A percentile compares a stretch with the other conserved stretches of the same genome.
phyloP scores from a whole-genome alignment of 2,329 filamentous ascomycete species.

The Xylariales sp. region DNA sequence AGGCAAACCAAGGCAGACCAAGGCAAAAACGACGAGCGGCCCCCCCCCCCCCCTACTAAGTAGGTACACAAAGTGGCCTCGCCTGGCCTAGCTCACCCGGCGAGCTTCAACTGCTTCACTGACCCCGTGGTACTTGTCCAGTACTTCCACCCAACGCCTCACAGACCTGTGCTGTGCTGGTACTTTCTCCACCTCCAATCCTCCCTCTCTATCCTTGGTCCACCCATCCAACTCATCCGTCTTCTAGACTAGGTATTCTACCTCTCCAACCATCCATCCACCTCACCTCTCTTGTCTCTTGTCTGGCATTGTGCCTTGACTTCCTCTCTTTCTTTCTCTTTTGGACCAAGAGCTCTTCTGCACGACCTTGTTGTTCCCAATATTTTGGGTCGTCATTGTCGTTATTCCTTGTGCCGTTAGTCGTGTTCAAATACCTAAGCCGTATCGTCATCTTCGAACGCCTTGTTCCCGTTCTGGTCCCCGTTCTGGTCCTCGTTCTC shows the following conservation, averaged over 20 bases:
- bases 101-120: not conserved
- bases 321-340: slow-evolving; percentile 49
- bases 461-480: slow-evolving; percentile 16
- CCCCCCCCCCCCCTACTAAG: too few relatives aligned
- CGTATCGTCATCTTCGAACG: slow-evolving; percentile 4
- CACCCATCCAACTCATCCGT: slow-evolving; percentile 41
- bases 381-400: slow-evolving; percentile 32
- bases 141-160: slow-evolving; percentile 37
- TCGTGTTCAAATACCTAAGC: slow-evolving; percentile 12
- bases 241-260: slow-evolving; percentile 30
- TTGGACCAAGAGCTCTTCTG: slow-evolving; percentile 44
- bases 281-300: slow-evolving; percentile 33
- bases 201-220: slow-evolving; percentile 40
- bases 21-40: slow-evolving; percentile 17
- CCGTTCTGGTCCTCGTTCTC: slow-evolving; percentile 18
- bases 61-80: too few relatives aligned
- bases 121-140: slow-evolving; percentile 27
- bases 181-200: slow-evolving; percentile 40
- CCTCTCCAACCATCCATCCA: slow-evolving; percentile 35
- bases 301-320: slow-evolving; percentile 38
- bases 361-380: slow-evolving; percentile 47
- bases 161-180: slow-evolving; percentile 36
- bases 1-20: slow-evolving; percentile 32
- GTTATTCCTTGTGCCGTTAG: slow-evolving; percentile 26
- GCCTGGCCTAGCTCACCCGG: slow-evolving; percentile 18